These are phyloP conservation scores for Lophium mytilinum DNA, from an alignment of 495 filamentous ascomycete species.

Conservation along the genomic window DNA sequence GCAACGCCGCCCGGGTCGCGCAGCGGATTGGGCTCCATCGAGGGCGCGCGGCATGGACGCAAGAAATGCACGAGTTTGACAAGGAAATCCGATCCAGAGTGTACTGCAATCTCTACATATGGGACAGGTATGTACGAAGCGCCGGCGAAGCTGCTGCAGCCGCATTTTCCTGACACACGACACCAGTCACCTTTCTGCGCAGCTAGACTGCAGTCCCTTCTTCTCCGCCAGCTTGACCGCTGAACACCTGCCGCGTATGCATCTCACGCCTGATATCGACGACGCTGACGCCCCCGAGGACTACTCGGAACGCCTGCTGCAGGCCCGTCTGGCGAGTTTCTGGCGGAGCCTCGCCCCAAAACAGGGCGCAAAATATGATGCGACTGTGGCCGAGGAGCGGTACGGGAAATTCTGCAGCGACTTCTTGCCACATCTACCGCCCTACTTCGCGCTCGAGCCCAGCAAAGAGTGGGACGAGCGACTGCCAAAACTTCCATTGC, in stretches of 20 bases:
- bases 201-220: conserved; percentile 7
- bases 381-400: conserved; percentile 14
- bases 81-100: conserved; percentile 23
- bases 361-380: conserved; percentile 10
- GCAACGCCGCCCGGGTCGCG: background rate
- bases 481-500: conserved; percentile 18
- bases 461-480: conserved; percentile 23
- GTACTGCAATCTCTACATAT: conserved; percentile 30
- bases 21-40: conserved; percentile 1
- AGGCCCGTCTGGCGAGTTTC: conserved; percentile 22
- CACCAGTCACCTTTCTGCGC: conserved; percentile 7
- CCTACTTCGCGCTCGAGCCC: conserved; percentile 21
- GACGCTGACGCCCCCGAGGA: background rate
- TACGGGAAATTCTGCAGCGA: conserved; percentile 27
- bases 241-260: background rate
- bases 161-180: background rate
- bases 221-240: background rate
- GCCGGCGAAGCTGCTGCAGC: background rate
- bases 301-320: conserved; percentile 27
- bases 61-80: conserved; percentile 8
- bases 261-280: background rate
- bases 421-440: conserved; percentile 19
- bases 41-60: background rate
- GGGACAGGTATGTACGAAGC: conserved; percentile 5
- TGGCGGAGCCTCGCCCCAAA: conserved; percentile 11